phyloP scores from a whole-genome alignment of 2,329 filamentous ascomycete species.

The Clonostachys byssicola region DNA sequence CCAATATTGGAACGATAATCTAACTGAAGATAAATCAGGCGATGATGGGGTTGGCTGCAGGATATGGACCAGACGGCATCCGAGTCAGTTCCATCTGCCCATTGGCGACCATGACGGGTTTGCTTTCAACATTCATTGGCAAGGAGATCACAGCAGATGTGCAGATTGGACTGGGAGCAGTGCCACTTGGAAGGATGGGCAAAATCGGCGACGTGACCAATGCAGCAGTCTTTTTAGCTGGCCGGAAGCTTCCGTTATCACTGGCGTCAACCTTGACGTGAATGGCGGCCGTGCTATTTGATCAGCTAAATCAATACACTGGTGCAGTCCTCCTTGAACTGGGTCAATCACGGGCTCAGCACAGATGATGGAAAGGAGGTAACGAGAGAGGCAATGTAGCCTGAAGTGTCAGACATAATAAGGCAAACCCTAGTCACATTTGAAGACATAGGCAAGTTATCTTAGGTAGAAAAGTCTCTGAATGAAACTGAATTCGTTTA shows the following conservation, averaged over 20 bases:
- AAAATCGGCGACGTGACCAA: conserved; percentile 2
- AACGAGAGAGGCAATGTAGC: too few species aligned
- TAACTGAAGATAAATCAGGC: not conserved
- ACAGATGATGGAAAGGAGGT: too few species aligned
- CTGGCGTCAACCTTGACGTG: conserved; percentile 5
- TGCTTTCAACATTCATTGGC: conserved; percentile 1
- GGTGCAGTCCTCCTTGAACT: too few species aligned
- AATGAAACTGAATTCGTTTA: too few species aligned
- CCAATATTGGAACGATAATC: not conserved
- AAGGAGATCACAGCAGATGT: not conserved
- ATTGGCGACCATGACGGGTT: conserved; percentile 1
- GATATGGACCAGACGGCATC: conserved; percentile 73
- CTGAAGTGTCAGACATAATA: too few species aligned
- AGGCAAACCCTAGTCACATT: too few species aligned
- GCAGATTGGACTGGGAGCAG: not conserved
- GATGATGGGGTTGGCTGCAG: conserved; percentile 48
- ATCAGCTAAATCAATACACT: too few species aligned
- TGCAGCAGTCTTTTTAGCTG: conserved; percentile 3
- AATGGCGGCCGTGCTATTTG: conserved; percentile 2
- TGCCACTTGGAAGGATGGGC: not conserved
- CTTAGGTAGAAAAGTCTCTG: too few species aligned
- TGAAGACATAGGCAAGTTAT: too few species aligned
- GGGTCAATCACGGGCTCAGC: too few species aligned
- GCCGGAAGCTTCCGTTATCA: conserved; percentile 2
- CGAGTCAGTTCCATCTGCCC: conserved; percentile 79